These are phyloP conservation scores for Herpetospermum pedunculosum DNA, from an alignment of 306 rosid species.

Conservation along the genomic window DNA sequence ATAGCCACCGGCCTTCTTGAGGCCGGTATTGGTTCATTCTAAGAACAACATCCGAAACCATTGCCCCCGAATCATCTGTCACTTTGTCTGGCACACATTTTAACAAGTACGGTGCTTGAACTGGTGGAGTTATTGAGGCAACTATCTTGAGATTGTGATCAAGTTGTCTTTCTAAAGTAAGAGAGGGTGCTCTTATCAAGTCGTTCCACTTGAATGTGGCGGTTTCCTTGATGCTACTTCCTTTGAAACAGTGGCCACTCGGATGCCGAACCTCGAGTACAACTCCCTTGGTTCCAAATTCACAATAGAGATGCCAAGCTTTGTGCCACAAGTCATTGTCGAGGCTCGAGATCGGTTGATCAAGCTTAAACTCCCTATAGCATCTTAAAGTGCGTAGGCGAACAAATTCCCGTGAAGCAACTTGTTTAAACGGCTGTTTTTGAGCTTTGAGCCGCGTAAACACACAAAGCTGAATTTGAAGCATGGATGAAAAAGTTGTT, in stretches of 20 bases:
- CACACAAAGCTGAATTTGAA: constrained; percentile 50
- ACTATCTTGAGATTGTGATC: constrained; percentile 35
- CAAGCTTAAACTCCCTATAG: constrained; percentile 67
- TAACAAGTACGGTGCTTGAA: constrained; percentile 74
- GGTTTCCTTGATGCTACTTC: constrained; percentile 32
- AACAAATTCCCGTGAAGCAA: constrained; percentile 27
- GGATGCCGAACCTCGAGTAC: constrained; percentile 32
- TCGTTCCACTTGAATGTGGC: constrained; percentile 61
- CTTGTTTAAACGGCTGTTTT: constrained; percentile 29
- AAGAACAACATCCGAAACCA: constrained; percentile 78
- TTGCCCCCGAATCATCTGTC: constrained; percentile 82
- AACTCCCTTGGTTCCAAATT: constrained; percentile 85
- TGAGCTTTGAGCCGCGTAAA: constrained; percentile 41
- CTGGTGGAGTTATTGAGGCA: constrained; percentile 79
- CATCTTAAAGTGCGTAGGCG: constrained; percentile 56
- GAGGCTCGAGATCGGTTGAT: constrained; percentile 38
- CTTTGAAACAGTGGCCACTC: constrained; percentile 51
- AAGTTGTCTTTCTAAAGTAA: constrained; percentile 46
- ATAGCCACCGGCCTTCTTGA: constrained; percentile 97
- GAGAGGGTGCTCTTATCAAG: constrained; percentile 60
- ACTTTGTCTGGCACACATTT: constrained; percentile 89
- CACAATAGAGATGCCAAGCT: constrained; percentile 85
- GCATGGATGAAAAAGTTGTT: background rate
- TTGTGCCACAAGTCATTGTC: constrained; percentile 46
- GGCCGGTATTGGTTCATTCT: constrained; percentile 71